Evolutionary conservation across 2,329 filamentous ascomycete species (phyloP).

Genomic region (Zalaria sp.): DNA sequence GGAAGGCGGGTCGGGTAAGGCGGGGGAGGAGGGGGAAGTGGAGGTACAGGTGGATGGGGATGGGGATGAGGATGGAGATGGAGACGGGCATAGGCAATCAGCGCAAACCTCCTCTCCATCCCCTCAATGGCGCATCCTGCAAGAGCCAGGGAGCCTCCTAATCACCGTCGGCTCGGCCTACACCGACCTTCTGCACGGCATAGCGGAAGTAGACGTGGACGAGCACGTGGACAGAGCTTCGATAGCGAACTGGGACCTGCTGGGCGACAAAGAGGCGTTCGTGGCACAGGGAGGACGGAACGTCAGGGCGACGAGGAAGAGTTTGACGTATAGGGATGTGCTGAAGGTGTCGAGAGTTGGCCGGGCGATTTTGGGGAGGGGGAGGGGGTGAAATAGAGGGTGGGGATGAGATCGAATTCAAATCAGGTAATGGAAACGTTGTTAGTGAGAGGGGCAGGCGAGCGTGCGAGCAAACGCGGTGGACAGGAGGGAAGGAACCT

Average conservation of each 20-base stretch:
- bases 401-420: too few species aligned
- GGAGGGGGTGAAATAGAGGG: constrained; percentile 8
- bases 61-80: too few species aligned
- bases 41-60: too few species aligned
- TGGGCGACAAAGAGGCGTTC: constrained; percentile 35
- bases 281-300: constrained; percentile 37
- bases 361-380: constrained; percentile 44
- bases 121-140: constrained; percentile 48
- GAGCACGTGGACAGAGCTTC: too few species aligned
- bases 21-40: too few species aligned
- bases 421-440: too few species aligned
- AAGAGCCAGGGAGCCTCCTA: constrained; percentile 70
- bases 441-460: too few species aligned
- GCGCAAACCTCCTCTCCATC: not conserved
- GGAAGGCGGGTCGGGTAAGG: constrained; percentile 12
- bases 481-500: too few species aligned
- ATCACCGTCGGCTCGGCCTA: constrained; percentile 59
- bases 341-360: constrained; percentile 64
- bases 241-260: constrained; percentile 54
- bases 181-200: constrained; percentile 59
- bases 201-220: too few species aligned
- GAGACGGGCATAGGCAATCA: too few species aligned
- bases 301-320: constrained; percentile 47
- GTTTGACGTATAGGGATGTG: constrained; percentile 78
- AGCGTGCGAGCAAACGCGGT: too few species aligned